Conservation (phyloP, 306 rosid species). For the Vigna trinervia region DNA sequence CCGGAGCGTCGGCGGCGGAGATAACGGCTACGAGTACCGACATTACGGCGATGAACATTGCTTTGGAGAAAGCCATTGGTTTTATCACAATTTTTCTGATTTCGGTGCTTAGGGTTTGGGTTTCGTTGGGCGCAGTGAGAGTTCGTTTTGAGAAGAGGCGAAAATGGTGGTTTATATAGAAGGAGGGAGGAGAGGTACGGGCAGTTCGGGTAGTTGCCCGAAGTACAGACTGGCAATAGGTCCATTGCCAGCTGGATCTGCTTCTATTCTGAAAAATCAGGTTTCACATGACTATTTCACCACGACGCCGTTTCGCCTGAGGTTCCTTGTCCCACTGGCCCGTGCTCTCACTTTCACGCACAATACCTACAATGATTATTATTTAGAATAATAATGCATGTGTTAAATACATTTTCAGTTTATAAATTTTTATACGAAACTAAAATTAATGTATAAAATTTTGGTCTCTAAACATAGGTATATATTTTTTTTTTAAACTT, state of each 20-base stretch:
- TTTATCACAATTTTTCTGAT: background rate
- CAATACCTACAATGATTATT: no score
- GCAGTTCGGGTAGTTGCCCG: slow-evolving; percentile 75
- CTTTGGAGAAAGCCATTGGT: slow-evolving; percentile 67
- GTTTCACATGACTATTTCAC: slow-evolving; percentile 38
- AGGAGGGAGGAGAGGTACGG: slow-evolving; percentile 44
- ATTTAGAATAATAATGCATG: no score
- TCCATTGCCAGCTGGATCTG: slow-evolving; percentile 61
- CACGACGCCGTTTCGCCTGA: slow-evolving; percentile 14
- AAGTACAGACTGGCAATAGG: slow-evolving; percentile 65
- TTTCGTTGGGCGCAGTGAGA: background rate
- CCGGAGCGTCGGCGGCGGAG: slow-evolving; percentile 67
- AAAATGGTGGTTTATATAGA: slow-evolving; percentile 47
- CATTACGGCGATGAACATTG: slow-evolving; percentile 51
- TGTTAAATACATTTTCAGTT: no score
- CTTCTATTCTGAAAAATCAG: slow-evolving; percentile 34
- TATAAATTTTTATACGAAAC: no score
- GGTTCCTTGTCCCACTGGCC: background rate
- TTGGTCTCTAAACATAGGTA: no score
- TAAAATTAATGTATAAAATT: no score
- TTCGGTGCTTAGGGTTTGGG: slow-evolving; percentile 36
- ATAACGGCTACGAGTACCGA: slow-evolving; percentile 49
- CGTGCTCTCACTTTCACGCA: background rate
- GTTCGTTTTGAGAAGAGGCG: background rate
- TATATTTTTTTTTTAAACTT: no score